phyloP scores from a whole-genome alignment of 306 rosid species.

The Glycine soja region DNA sequence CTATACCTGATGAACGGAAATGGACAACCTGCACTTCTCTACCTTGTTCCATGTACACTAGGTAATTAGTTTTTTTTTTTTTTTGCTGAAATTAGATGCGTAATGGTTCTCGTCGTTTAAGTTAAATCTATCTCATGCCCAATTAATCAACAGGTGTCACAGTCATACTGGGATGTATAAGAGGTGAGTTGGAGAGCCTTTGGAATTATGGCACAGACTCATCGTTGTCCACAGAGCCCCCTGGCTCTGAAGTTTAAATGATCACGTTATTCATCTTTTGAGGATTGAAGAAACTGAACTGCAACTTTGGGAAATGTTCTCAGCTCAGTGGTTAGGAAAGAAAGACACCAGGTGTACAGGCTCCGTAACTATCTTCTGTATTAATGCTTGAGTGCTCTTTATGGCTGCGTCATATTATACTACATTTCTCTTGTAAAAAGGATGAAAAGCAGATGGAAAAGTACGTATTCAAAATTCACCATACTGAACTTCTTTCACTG shows the following conservation, averaged over 20 bases:
- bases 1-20: conserved; percentile 88
- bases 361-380: conserved; percentile 35
- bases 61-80: conserved; percentile 57
- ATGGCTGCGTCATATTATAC: conserved; percentile 18
- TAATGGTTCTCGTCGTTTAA: background rate
- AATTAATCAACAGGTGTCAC: conserved; percentile 65
- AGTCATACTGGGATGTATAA: conserved; percentile 62
- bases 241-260: conserved; percentile 51
- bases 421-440: conserved; percentile 11
- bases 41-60: conserved; percentile 95
- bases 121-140: conserved; percentile 30
- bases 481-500: background rate
- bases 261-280: background rate
- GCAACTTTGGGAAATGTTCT: conserved; percentile 23
- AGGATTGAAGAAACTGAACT: conserved; percentile 37
- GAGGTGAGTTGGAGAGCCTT: conserved; percentile 81
- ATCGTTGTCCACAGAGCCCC: conserved; percentile 35
- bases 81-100: conserved; percentile 19
- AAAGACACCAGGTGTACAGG: conserved; percentile 40
- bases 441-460: conserved; percentile 32
- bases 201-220: conserved; percentile 73
- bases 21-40: conserved; percentile 99
- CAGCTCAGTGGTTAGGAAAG: conserved; percentile 18
- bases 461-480: background rate
- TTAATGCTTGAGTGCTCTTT: background rate